Conservation (phyloP, 176 grass and related monocot species). For the bread wheat (Triticum aestivum) region DNA sequence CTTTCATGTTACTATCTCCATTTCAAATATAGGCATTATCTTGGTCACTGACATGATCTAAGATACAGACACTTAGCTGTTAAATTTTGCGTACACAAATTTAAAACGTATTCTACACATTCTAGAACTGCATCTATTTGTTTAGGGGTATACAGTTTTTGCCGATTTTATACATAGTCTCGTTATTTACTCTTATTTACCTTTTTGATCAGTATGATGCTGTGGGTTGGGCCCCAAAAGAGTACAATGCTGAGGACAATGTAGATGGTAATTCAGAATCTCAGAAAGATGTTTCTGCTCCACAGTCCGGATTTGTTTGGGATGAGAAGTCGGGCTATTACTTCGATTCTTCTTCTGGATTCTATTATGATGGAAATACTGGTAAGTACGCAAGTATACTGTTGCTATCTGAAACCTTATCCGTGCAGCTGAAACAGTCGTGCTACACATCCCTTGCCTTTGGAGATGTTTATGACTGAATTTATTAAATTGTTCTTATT, state of each 20-base stretch:
- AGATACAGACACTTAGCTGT: neutral
- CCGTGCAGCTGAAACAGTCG: neutral
- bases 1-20: neutral
- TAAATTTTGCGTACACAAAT: neutral
- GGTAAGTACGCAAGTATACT: conserved; percentile 44
- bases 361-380: conserved; percentile 99
- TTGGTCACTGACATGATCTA: neutral
- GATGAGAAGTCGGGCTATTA: conserved; percentile 99
- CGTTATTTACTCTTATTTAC: conserved; percentile 10
- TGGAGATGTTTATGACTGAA: neutral
- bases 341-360: conserved; percentile 95
- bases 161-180: conserved; percentile 11
- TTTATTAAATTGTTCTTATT: conserved; percentile 37
- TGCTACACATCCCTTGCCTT: neutral
- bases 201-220: conserved; percentile 76
- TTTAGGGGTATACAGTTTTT: conserved; percentile 14
- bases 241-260: conserved; percentile 88
- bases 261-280: conserved; percentile 42
- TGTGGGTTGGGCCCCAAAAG: conserved; percentile 91
- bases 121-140: neutral
- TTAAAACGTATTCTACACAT: neutral
- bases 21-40: neutral
- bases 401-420: neutral
- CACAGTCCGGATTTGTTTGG: conserved; percentile 95
- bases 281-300: conserved; percentile 45